Base-by-base conservation (phyloP, 2,329 filamentous ascomycete species). In the Fusarium sp. region DNA sequence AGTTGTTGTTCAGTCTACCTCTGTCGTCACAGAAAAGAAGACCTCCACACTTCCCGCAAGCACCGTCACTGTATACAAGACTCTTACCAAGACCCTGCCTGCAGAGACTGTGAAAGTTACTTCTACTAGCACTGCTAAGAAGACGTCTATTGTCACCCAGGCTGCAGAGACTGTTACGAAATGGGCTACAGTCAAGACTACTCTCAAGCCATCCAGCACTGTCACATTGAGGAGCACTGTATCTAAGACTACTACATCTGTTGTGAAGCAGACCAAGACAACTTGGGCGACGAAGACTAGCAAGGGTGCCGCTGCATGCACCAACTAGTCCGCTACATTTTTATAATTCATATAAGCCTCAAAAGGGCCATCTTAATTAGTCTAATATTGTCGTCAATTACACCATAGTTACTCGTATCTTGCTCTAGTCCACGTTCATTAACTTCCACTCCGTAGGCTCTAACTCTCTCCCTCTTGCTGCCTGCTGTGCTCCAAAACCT, bases 141-240 rank as follows among this genome's bases (percentile, higher is more conserved):
- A 67, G 45, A 70, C 65, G 3, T 55, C 65, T 1, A 62, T 48
- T 13, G 35, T 55, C 0, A 54, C 52, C 19, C 25, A 69, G 19
- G 23, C 33, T 2, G 43, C 27, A 7, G 7, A 66, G 37, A 68
- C 65, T 11, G 41, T 57, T 1, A 69, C 65, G 2, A 62, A 48
- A 25, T 72, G 71, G 72, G 33, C 61, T 3, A 73, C 72, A 4
- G 70, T 71, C 11, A 73, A 71, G 52, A 68, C 71, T 3, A 75
- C 72, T 0, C 33, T 74, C 17, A 66, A 61, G 47, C 70, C 72
- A 0, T 73, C 67, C 0, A 71, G 65, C 43, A 71, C 68, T 0
- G 62, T 61, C 1, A 72, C 68, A 10, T 1, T 53, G 35, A 56
- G 51, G 23, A 68, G 61, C 13, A 68, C 65, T 5, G 61, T 68